Evolutionary conservation across 345 rosid species (phyloP).

Genomic region (Populus davidiana): DNA sequence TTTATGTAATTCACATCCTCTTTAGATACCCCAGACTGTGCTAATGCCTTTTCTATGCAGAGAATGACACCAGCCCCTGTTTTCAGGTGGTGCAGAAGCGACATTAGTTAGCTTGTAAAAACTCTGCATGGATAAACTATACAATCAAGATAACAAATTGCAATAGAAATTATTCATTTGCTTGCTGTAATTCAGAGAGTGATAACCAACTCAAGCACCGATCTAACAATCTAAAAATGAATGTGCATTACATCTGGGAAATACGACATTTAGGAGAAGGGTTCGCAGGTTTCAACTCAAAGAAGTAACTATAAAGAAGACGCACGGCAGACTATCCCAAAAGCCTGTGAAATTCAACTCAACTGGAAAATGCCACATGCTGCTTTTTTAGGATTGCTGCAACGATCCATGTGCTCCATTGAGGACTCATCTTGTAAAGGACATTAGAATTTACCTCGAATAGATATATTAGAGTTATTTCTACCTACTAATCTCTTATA

Average conservation of each 20-base stretch:
- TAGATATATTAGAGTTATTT: background rate
- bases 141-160: background rate
- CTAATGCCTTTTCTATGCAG: slow-evolving; percentile 86
- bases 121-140: background rate
- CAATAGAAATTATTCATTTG: background rate
- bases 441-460: background rate
- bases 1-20: slow-evolving; percentile 79
- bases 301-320: background rate
- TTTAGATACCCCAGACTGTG: slow-evolving; percentile 60
- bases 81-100: slow-evolving; percentile 5
- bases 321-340: background rate
- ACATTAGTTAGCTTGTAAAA: background rate
- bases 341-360: background rate
- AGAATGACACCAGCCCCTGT: slow-evolving; percentile 76
- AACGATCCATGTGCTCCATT: background rate
- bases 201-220: background rate
- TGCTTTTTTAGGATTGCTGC: background rate
- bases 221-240: background rate
- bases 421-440: background rate
- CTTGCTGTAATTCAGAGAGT: background rate
- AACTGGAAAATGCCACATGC: background rate
- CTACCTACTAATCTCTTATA: background rate
- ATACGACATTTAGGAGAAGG: background rate
- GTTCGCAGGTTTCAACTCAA: no score
- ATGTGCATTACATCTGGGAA: background rate